Base-by-base conservation (phyloP, 2,329 filamentous ascomycete genomes). In the Cytospora leucostoma region DNA sequence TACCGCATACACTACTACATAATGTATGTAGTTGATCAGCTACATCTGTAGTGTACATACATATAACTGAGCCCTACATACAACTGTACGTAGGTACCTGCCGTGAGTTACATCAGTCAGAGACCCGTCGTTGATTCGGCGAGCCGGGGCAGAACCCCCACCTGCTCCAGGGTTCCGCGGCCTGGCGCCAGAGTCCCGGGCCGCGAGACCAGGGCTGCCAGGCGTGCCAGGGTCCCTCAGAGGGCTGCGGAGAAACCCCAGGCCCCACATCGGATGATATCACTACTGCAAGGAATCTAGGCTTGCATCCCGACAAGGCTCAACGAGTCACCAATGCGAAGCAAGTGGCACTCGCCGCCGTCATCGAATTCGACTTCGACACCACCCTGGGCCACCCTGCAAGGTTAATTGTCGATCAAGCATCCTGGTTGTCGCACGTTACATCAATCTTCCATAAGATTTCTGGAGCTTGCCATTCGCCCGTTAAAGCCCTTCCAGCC, bases 371-470 rank as follows among this genome's bases (percentile, higher is more conserved):
- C 44, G 17, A 47, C 7, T 21, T 3, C n/a, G 19, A 19, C 44
- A 21, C n/a, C 19, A 21, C 44, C n/a, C n/a, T 47, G 44, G n/a
- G 12, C n/a, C 19, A 21, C 44, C n/a, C 44, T 47, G n/a, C 44
- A 47, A 21, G 44, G 44, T 47, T 47, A 47, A 19, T 19, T 44
- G 44, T 47, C n/a, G n/a, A 47, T 21, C 44, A 47, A 19, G n/a
- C 2, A 21, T 19, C 44, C n/a, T 47, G 13, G 27, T 17, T 19
- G 8, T 50, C n/a, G 40, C 17, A 57, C 53, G 62, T 61, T 64
- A 53, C 62, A 61, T 64, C 62, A 61, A 33, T n/a, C 47, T 19
- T 34, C 8, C 21, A 27, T 33, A n/a, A 57, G 8, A 55, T 34
- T 54, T 34, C 50, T 49, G 53, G 51, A 55, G 38, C 7, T 8